Conservation (phyloP, 2,329 filamentous ascomycete genomes). For the Nigrospora osmanthi region DNA sequence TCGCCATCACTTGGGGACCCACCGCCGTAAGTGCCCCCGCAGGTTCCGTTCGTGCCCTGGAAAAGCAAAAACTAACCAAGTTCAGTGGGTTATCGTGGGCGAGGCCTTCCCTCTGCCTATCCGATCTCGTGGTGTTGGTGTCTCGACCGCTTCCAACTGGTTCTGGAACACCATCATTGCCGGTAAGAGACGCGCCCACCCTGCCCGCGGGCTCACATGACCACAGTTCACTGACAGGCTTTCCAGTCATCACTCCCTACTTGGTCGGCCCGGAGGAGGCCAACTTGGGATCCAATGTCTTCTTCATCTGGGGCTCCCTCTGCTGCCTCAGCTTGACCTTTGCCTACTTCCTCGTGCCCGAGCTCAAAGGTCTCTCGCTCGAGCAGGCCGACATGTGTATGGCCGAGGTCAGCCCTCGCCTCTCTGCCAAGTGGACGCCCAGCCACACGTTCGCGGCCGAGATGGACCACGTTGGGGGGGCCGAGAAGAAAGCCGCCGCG, state of each 20-base stretch:
- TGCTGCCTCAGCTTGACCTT: slow-evolving; percentile 55
- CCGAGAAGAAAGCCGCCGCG: slow-evolving; percentile 11
- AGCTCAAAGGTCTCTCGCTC: slow-evolving; percentile 69
- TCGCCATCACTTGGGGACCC: slow-evolving; percentile 78
- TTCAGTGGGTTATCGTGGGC: slow-evolving; percentile 62
- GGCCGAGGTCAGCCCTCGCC: slow-evolving; percentile 36
- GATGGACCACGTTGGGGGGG: slow-evolving; percentile 17
- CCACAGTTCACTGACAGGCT: not conserved
- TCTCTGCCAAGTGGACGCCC: slow-evolving; percentile 23
- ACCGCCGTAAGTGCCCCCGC: not conserved
- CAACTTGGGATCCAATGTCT: slow-evolving; percentile 62
- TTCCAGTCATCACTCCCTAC: slow-evolving; percentile 61
- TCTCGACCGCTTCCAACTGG: slow-evolving; percentile 88
- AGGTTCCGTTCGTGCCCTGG: no score
- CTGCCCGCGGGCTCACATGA: no score
- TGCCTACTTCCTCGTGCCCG: slow-evolving; percentile 65
- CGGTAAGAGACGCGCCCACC: slow-evolving; percentile 21
- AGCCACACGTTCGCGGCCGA: slow-evolving; percentile 25
- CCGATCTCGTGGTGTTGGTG: slow-evolving; percentile 76
- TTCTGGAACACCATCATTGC: slow-evolving; percentile 71
- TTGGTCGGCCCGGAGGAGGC: slow-evolving; percentile 53
- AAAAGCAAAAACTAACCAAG: not conserved
- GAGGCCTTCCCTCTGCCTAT: slow-evolving; percentile 89
- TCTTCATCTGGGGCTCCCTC: slow-evolving; percentile 68
- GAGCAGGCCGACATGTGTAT: slow-evolving; percentile 66